phyloP scores from a whole-genome alignment of 306 rosid species.

The Fragaria vesca region DNA sequence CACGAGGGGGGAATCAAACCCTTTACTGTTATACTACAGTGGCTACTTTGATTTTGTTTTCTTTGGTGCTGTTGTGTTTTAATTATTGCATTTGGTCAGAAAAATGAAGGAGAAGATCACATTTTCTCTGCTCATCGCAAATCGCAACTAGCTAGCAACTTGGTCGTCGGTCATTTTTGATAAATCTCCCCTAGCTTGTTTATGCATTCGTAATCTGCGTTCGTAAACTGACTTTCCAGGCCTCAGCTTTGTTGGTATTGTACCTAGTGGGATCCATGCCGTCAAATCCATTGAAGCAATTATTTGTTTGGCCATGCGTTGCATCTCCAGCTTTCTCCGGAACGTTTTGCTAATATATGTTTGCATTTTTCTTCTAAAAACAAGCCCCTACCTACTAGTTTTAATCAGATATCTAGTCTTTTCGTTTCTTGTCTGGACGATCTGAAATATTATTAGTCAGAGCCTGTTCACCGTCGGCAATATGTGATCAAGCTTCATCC shows the following conservation, averaged over 20 bases:
- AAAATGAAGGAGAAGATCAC: neutral
- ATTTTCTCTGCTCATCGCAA: neutral
- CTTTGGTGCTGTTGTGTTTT: neutral
- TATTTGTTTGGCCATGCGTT: neutral
- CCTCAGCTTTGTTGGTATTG: neutral
- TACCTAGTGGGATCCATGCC: constrained; percentile 12
- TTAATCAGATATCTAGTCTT: neutral
- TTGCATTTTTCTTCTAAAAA: neutral
- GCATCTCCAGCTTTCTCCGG: neutral
- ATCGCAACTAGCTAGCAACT: neutral
- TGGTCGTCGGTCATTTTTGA: neutral
- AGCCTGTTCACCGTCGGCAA: neutral
- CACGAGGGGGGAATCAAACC: constrained; percentile 32
- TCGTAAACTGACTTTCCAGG: neutral
- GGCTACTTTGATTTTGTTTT: neutral
- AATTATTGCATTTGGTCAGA: neutral
- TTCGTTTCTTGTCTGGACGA: neutral
- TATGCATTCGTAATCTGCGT: neutral
- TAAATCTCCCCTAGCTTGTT: constrained; percentile 6
- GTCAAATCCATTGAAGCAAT: neutral
- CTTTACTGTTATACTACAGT: neutral
- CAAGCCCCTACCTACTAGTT: neutral
- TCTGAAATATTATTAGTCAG: neutral
- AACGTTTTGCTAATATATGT: neutral
- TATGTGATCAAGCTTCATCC: neutral